Conservation (phyloP, 2,329 filamentous ascomycete species). For the Talaromyces rugulosus region DNA sequence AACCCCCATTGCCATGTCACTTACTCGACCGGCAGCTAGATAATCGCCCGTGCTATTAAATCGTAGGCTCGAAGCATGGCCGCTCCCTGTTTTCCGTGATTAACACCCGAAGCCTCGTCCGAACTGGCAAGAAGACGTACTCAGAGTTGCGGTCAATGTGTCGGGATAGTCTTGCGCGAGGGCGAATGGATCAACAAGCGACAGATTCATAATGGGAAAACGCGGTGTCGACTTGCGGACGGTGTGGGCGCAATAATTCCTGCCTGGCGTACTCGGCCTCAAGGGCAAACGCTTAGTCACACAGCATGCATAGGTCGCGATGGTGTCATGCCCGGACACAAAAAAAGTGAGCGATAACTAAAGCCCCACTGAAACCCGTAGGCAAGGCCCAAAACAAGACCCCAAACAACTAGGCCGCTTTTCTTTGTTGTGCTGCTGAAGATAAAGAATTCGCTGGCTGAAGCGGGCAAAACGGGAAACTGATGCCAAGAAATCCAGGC, state of each 20-base stretch:
- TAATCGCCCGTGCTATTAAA: constrained; percentile 96
- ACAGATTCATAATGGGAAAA: constrained; percentile 58
- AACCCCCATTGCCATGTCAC: constrained; percentile 16
- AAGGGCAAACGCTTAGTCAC: constrained; percentile 13
- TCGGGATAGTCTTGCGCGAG: constrained; percentile 83
- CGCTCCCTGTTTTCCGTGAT: constrained; percentile 45
- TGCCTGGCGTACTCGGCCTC: constrained; percentile 15
- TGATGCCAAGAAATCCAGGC: not conserved
- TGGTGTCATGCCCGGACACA: not conserved
- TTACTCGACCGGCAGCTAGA: constrained; percentile 82
- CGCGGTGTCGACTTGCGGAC: not conserved
- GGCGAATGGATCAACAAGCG: constrained; percentile 67
- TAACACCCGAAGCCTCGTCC: constrained; percentile 34
- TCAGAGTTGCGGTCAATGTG: constrained; percentile 79
- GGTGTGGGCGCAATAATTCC: constrained; percentile 5
- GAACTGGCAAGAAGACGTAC: constrained; percentile 41
- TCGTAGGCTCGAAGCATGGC: constrained; percentile 64
- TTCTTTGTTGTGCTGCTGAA: not conserved
- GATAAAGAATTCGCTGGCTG: not conserved
- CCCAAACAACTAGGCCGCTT: not conserved
- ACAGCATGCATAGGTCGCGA: not conserved
- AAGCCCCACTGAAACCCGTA: not conserved
- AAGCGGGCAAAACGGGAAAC: not conserved
- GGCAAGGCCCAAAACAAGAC: not conserved
- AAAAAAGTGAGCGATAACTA: not conserved